These are phyloP conservation scores for Starmerella bombicola DNA, from an alignment of 805 yeast genomes.

Conservation along the genomic window DNA sequence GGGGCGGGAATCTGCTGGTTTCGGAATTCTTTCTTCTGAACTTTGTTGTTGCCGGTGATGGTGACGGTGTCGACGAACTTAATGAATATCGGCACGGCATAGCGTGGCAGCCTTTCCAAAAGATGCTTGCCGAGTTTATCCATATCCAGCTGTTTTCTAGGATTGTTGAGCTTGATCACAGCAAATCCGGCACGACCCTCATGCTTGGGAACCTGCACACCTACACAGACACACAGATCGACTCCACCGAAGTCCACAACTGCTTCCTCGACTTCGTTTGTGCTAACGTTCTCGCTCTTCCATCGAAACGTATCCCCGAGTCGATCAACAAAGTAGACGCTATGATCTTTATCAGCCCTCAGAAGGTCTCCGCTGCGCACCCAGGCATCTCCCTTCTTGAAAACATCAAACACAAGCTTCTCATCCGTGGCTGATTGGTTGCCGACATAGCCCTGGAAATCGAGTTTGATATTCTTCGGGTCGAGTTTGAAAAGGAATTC, in stretches of 20 bases:
- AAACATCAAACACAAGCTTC: constrained; percentile 61
- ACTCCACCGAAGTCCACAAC: constrained; percentile 30
- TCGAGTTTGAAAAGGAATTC: constrained; percentile 72
- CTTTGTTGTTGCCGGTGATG: constrained; percentile 70
- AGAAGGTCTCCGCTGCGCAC: constrained; percentile 79
- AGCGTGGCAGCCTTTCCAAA: constrained; percentile 50
- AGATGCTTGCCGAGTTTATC: constrained; percentile 31
- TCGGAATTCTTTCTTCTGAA: constrained; percentile 52
- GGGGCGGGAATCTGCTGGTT: constrained; percentile 29
- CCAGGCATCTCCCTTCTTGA: constrained; percentile 81
- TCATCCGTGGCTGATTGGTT: constrained; percentile 67
- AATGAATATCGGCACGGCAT: constrained; percentile 74
- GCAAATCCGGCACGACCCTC: constrained; percentile 95
- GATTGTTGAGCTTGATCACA: constrained; percentile 44
- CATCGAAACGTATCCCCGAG: constrained; percentile 92
- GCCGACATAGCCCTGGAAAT: constrained; percentile 84
- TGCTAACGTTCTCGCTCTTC: constrained; percentile 91
- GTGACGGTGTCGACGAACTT: constrained; percentile 52
- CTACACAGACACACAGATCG: constrained; percentile 65
- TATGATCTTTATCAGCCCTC: constrained; percentile 51
- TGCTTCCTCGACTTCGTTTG: constrained; percentile 81
- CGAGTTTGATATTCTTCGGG: constrained; percentile 47
- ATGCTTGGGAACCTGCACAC: constrained; percentile 74
- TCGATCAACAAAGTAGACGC: constrained; percentile 77
- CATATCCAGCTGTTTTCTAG: constrained; percentile 29